Evolutionary conservation across 257 asterid species (phyloP).

Genomic region (Datura wrightii): DNA sequence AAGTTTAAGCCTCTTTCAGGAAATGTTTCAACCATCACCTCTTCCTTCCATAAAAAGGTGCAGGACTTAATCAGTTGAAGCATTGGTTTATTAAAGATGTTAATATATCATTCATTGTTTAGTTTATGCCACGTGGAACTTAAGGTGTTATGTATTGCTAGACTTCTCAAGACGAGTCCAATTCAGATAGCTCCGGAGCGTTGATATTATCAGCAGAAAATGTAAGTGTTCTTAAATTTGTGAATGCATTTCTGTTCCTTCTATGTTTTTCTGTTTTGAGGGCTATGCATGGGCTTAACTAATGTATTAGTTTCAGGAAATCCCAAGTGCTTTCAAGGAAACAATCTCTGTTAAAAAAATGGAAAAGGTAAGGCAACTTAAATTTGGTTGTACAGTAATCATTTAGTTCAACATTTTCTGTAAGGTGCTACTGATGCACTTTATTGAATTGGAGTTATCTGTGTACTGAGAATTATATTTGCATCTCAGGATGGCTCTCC

Average conservation of each 20-base stretch:
- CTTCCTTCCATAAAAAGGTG: constrained; percentile 62
- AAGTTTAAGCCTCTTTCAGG: constrained; percentile 43
- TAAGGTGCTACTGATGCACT: constrained; percentile 21
- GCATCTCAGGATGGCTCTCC: constrained; percentile 50
- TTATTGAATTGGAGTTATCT: neutral
- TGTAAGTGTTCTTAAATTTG: constrained; percentile 30
- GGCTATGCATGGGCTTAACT: neutral
- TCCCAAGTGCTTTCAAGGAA: neutral
- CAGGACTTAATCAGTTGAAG: neutral
- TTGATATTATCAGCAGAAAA: constrained; percentile 38
- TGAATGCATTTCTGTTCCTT: neutral
- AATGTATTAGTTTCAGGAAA: constrained; percentile 10
- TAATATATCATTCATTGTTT: neutral
- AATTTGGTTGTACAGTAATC: neutral
- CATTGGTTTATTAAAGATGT: neutral
- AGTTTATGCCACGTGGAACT: constrained; percentile 3
- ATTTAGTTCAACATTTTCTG: constrained; percentile 19
- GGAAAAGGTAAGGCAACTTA: neutral
- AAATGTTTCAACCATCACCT: constrained; percentile 42
- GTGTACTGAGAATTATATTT: constrained; percentile 13
- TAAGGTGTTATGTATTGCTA: constrained; percentile 22
- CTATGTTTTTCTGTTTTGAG: neutral
- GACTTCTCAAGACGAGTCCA: constrained; percentile 36
- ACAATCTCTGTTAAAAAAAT: neutral
- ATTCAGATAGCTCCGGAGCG: constrained; percentile 37